phyloP scores from a whole-genome alignment of 257 asterid genomes.

The Handroanthus guayacan region DNA sequence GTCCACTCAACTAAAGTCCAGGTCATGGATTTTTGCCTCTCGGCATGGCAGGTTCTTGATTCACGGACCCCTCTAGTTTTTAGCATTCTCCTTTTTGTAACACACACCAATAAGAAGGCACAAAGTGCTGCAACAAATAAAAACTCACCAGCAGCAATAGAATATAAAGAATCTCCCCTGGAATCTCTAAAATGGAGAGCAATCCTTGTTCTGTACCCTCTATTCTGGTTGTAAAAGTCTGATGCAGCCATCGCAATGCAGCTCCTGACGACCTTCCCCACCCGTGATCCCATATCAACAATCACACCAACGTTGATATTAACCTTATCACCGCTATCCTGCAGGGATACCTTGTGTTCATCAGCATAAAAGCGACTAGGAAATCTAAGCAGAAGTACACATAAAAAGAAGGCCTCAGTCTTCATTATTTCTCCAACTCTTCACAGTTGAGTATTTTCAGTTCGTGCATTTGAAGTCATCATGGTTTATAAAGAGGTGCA shows the following conservation, averaged over 20 bases:
- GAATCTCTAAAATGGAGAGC: conserved; percentile 38
- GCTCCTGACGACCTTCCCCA: conserved; percentile 37
- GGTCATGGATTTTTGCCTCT: neutral
- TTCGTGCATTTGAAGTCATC: conserved; percentile 8
- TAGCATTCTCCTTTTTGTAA: neutral
- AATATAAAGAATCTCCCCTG: conserved; percentile 37
- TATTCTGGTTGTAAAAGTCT: conserved; percentile 34
- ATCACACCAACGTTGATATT: conserved; percentile 38
- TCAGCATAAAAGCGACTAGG: neutral
- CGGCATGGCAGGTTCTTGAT: neutral
- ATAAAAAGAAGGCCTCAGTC: neutral
- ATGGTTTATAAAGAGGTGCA: neutral
- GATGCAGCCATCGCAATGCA: conserved; percentile 37
- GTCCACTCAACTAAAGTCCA: neutral
- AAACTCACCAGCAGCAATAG: conserved; percentile 38
- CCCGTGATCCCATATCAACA: conserved; percentile 39
- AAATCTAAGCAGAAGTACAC: conserved; percentile 21
- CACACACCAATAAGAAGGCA: neutral
- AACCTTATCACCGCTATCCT: conserved; percentile 1
- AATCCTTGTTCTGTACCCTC: conserved; percentile 29
- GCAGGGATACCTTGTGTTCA: neutral
- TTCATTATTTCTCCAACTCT: conserved; percentile 22
- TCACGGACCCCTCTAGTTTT: neutral
- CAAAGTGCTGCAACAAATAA: neutral
- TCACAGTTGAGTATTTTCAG: neutral